Conservation (phyloP, 176 grass and related monocot species). For the Calamus simplicifolius region DNA sequence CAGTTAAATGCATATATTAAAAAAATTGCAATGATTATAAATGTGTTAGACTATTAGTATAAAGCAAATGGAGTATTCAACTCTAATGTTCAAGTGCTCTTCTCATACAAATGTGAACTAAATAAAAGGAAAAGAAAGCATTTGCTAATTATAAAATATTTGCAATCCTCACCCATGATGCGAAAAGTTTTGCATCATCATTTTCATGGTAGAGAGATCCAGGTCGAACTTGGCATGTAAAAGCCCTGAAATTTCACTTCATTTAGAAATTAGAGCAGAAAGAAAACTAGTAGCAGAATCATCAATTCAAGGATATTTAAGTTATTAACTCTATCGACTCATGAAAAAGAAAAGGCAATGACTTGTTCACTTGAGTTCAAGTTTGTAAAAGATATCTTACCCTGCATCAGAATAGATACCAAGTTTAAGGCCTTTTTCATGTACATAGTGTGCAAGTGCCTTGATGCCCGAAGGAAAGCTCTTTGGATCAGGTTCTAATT, state of each 20-base stretch:
- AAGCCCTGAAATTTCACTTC: conserved; percentile 50
- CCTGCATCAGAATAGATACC: conserved; percentile 97
- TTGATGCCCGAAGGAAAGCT: conserved; percentile 92
- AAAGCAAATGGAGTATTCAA: too few relatives aligned
- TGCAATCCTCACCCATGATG: conserved; percentile 66
- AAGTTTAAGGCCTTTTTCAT: conserved; percentile 77
- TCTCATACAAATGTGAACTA: too few relatives aligned
- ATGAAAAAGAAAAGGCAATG: too few relatives aligned
- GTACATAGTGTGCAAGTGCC: conserved; percentile 84
- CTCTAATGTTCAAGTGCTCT: too few relatives aligned
- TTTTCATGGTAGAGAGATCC: conserved; percentile 78
- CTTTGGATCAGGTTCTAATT: conserved; percentile 78
- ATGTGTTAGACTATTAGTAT: too few relatives aligned
- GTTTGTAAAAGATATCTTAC: conserved; percentile 20
- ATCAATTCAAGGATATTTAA: too few relatives aligned
- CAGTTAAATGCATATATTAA: neutral
- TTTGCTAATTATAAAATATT: conserved; percentile 11
- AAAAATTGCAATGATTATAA: too few relatives aligned
- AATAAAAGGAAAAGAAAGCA: neutral
- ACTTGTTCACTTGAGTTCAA: too few relatives aligned
- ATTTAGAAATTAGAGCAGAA: neutral
- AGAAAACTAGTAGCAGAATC: neutral
- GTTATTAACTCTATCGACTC: too few relatives aligned
- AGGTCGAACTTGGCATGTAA: conserved; percentile 92
- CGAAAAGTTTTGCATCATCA: conserved; percentile 66